Base-by-base conservation (phyloP, 2,329 filamentous ascomycete genomes). In the Lachnellula suecica region DNA sequence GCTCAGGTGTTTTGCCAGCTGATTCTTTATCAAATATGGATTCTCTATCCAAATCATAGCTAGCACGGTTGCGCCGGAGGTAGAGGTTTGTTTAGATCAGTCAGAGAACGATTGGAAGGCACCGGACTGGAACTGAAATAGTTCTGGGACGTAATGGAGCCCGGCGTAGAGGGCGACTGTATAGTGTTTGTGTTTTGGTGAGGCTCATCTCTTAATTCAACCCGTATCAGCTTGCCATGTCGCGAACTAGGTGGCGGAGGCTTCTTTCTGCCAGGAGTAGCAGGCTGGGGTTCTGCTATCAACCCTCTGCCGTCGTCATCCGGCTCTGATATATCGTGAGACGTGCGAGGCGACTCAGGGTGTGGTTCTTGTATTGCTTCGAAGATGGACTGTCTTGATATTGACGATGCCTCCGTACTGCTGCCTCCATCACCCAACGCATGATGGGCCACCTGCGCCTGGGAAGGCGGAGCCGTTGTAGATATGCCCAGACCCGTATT, bases 191-290 rank as follows among this genome's bases (percentile, higher is more conserved):
- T 65, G 66, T 71, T 52, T n/a, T n/a, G n/a, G n/a, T n/a, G n/a
- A 65, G 73, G 60, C 53, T 75, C 59, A 47, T 63, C 66, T 47
- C 71, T 72, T 54, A 73, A 59, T 62, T 78, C 72, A 40, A 74
- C 68, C 59, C 78, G 83, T 58, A 93, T 87, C 17, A 85, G 77
- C 69, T 87, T 92, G 4, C 90, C 90, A 71, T 92, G 88, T 49
- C 88, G 83, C 47, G 87, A 91, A 65, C 81, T 90, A 10, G 88
- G 88, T 6, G 87, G 87, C 4, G 89, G 88, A 13, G 87, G 87
- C 57, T 82, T 82, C 69, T 82, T 84, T 65, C 86, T 88, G 58
- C 77, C 72, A 37, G 73, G 66, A 47, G 66, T 63, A 27, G 66
- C 65, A 31, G 59, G 59, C 27, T 56, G 29, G 15, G 49, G 42